A percentile compares a stretch with the other conserved stretches of the same genome.
phyloP scores from a whole-genome alignment of 1,284 basidiomycete species.

The Rhodotorula sp. region DNA sequence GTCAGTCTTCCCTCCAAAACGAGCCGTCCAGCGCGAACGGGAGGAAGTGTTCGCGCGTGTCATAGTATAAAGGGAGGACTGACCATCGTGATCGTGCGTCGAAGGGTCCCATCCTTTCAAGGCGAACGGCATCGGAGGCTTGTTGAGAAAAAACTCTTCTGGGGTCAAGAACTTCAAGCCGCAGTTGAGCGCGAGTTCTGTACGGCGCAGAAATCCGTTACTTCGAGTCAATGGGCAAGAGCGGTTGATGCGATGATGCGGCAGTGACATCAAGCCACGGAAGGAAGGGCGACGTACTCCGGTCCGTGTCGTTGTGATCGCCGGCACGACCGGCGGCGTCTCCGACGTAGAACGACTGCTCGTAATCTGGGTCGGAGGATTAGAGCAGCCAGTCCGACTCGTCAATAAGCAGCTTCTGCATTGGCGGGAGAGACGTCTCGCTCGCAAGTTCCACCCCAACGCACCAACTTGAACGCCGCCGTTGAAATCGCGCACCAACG shows the following conservation, averaged over 20 bases:
- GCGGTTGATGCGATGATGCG: too few relatives aligned
- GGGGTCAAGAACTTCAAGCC: conserved; percentile 67
- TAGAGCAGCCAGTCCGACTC: fast-evolving
- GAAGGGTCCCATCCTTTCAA: conserved; percentile 24
- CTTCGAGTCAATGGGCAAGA: not conserved
- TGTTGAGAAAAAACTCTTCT: conserved; percentile 73
- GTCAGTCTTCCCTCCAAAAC: not conserved
- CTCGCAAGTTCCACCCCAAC: conserved; percentile 19
- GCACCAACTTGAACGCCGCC: conserved; percentile 66
- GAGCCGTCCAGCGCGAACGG: too few relatives aligned
- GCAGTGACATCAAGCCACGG: not conserved
- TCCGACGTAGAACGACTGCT: conserved; percentile 73
- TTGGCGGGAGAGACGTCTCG: not conserved
- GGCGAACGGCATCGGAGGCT: not conserved
- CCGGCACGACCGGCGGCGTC: conserved; percentile 78
- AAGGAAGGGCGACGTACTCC: conserved; percentile 6
- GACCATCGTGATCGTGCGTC: conserved; percentile 25
- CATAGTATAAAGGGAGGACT: not conserved
- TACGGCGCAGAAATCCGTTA: too few relatives aligned
- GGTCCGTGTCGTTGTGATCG: conserved; percentile 29
- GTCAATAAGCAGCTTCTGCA: not conserved
- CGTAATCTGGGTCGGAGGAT: conserved; percentile 57
- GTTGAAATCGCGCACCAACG: conserved; percentile 63
- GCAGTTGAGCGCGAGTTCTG: conserved; percentile 73
- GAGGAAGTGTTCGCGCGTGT: too few relatives aligned